Evolutionary conservation across 768 basidiomycete species (phyloP).

Genomic region (Tricholoma hemisulphureum): DNA sequence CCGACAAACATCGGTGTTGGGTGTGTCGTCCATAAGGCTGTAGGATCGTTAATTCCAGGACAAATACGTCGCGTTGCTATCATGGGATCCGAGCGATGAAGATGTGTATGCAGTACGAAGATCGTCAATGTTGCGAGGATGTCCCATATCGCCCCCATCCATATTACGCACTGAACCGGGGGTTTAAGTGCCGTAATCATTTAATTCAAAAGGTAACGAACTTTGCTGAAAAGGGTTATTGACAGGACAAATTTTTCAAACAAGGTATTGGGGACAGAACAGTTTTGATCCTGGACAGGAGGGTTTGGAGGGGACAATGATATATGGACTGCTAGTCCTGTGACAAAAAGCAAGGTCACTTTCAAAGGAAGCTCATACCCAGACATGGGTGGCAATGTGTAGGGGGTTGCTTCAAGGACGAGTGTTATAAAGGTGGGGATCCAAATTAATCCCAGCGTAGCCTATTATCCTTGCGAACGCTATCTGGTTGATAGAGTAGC

Average conservation of each 20-base stretch:
- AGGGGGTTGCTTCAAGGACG: background rate
- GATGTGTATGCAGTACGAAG: slow-evolving; percentile 5
- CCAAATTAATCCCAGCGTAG: background rate
- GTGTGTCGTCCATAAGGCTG: slow-evolving; percentile 16
- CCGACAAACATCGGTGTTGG: slow-evolving; percentile 26
- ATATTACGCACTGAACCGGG: slow-evolving; percentile 26
- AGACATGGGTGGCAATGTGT: slow-evolving; percentile 4
- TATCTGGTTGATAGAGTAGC: background rate
- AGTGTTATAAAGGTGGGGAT: background rate
- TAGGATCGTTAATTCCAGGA: slow-evolving; percentile 6
- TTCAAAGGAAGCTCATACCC: slow-evolving; percentile 15
- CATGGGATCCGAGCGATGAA: background rate
- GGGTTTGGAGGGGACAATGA: slow-evolving; percentile 41
- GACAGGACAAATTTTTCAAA: slow-evolving; percentile 38
- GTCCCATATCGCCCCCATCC: slow-evolving; percentile 26
- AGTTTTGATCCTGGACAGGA: slow-evolving; percentile 33
- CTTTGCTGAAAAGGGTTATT: slow-evolving; percentile 38
- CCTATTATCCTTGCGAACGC: background rate
- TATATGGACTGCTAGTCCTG: slow-evolving; percentile 33
- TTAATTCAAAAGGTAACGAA: slow-evolving; percentile 10
- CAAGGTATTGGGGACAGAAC: slow-evolving; percentile 28
- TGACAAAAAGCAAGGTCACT: slow-evolving; percentile 24
- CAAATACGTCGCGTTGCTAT: background rate
- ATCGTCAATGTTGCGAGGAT: slow-evolving; percentile 3
- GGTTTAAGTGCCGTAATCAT: slow-evolving; percentile 1